phyloP scores from a whole-genome alignment of 139 green algal species.

The Tetraselmis striata region DNA sequence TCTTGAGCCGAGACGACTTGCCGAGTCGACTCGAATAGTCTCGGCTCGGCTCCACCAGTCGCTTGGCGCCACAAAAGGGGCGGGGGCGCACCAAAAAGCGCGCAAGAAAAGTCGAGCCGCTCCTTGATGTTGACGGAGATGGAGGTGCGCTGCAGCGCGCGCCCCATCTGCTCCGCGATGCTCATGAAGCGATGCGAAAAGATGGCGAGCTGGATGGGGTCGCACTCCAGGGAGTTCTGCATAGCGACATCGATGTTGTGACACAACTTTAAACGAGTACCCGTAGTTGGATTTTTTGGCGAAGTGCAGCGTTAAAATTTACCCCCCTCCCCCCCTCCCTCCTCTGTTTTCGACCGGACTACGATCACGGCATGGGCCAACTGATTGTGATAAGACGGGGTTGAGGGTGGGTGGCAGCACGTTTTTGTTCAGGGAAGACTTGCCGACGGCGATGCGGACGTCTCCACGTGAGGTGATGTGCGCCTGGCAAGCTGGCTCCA shows the following conservation, averaged over 20 bases:
- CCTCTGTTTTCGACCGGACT: no score
- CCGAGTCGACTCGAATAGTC: no score
- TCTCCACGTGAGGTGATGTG: constrained; percentile 67
- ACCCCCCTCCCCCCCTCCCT: no score
- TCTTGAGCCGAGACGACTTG: no score
- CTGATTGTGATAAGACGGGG: no score
- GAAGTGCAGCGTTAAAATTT: no score
- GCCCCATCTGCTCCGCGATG: constrained; percentile 98
- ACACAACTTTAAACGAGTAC: no score
- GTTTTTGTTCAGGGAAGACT: background rate
- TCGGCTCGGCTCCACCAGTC: no score
- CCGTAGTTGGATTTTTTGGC: no score
- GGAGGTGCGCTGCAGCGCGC: constrained; percentile 85
- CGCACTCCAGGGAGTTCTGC: constrained; percentile 29
- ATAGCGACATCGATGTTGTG: background rate
- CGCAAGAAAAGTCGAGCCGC: constrained; percentile 94
- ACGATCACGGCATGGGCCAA: no score
- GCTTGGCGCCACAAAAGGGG: background rate
- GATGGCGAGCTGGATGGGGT: constrained; percentile 92
- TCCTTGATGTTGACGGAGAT: constrained; percentile 99
- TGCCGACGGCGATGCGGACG: constrained; percentile 66
- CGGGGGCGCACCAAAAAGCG: constrained; percentile 57
- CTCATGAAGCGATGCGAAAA: constrained; percentile 98
- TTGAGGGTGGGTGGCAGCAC: no score
- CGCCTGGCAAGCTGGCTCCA: constrained; percentile 81